These are phyloP conservation scores for Tuber microsphaerosporum DNA, from an alignment of 495 filamentous ascomycete genomes.

Conservation along the genomic window DNA sequence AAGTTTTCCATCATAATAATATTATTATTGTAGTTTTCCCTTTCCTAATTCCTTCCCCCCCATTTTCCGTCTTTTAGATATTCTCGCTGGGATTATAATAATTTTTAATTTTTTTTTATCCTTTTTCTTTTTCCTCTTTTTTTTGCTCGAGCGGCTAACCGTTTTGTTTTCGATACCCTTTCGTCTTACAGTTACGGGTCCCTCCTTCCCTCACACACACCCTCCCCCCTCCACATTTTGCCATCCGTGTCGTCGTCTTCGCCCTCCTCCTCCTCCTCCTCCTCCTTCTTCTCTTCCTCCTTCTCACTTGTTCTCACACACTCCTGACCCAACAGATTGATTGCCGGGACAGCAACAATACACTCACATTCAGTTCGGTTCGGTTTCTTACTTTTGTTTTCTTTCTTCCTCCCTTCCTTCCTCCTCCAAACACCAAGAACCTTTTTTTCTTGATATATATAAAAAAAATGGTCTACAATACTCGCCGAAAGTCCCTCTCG, in stretches of 20 bases:
- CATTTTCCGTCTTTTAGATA: background rate
- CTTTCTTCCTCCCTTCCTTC: background rate
- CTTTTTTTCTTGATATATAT: conserved; percentile 24
- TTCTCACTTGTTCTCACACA: conserved; percentile 15
- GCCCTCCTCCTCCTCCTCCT: conserved; percentile 25
- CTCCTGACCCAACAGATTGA: conserved; percentile 20
- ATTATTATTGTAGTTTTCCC: background rate
- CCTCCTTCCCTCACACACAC: background rate
- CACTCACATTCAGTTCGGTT: background rate
- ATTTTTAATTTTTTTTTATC: background rate
- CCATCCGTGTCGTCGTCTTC: conserved; percentile 8
- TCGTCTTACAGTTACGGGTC: conserved; percentile 2
- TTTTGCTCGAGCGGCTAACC: background rate
- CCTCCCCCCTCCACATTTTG: background rate
- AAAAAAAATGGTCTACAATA: conserved; percentile 83
- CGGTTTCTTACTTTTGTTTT: background rate
- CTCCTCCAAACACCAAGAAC: conserved; percentile 23
- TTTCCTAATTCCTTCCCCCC: background rate
- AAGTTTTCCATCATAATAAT: background rate
- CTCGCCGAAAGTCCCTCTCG: conserved; percentile 91
- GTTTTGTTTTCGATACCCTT: conserved; percentile 5
- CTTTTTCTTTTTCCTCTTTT: background rate
- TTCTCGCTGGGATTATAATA: background rate
- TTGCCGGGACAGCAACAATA: conserved; percentile 10
- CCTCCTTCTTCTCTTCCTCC: background rate